Base-by-base conservation (phyloP, 2,329 filamentous ascomycete genomes). In the Sarocladiaceae sp. region DNA sequence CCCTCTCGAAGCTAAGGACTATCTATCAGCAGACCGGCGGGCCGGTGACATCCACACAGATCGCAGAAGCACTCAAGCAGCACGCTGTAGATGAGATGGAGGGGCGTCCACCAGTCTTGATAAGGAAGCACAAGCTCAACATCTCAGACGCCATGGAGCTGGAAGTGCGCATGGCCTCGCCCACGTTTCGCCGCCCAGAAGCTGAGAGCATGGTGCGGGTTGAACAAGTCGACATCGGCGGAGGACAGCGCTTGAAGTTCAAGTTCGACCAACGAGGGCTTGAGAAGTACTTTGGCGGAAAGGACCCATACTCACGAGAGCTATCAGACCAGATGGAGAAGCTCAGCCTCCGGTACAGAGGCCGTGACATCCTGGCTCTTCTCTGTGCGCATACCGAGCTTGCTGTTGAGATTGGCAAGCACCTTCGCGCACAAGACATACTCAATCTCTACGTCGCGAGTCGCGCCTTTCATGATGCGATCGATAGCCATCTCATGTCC, bases 401-500 rank as follows among this genome's bases (percentile, higher is more conserved):
- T 3, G 61, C 73, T 34, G 64, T 81, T 37, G 64, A 73, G 40
- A 54, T 86, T 6, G 72, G 74, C 47, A 69, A 70, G 50, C 67
- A 75, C 47, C 69, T 88, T 16, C 58, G 61, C 6, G 62, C 77
- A 1, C 55, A 64, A 12, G 78, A 82, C 44, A 66, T 89, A 6
- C 58, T 88, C 47, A 72, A 66, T 34, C 69, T 89, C 26, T 88
- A 85, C 66, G 67, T 73, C 51, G 75, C 80, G 51, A 84, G 77
- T 58, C 76, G 69, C 45, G 67, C 73, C 27, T 83, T 86, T 56
- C 74, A 88, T 55, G 58, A 65, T 39, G 67, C 79, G 21, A 60
- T 87, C 54, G 75, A 83, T 56, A 65, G 67, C 43, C 69, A 82
- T 51, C 72, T 82, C 57, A 72, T 72, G 7, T 76, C 76, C 29